phyloP scores from a whole-genome alignment of 2,329 filamentous ascomycete species.

The Penicillium sumatraense region DNA sequence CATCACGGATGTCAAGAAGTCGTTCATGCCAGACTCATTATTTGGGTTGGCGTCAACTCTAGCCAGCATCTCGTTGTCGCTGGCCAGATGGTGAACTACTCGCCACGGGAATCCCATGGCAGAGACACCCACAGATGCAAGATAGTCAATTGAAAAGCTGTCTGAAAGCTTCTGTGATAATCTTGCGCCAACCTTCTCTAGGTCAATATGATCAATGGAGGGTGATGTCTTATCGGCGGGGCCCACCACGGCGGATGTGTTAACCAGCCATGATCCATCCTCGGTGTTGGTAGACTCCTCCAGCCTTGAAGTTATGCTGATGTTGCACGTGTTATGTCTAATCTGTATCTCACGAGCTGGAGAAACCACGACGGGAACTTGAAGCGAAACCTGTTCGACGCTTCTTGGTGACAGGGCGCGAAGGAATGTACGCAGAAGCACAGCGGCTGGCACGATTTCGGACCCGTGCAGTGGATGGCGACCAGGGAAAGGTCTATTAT shows the following conservation, averaged over 20 bases:
- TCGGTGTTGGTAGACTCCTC: neutral
- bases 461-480: constrained; percentile 47
- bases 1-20: constrained; percentile 45
- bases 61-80: constrained; percentile 47
- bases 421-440: constrained; percentile 48
- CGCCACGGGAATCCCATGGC: constrained; percentile 50
- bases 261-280: neutral
- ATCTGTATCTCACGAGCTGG: neutral
- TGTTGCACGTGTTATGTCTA: neutral
- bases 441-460: constrained; percentile 51
- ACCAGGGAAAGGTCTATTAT: constrained; percentile 48
- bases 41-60: constrained; percentile 42
- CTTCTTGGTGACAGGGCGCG: neutral
- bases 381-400: neutral
- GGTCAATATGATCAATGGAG: neutral
- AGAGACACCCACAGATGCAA: constrained; percentile 45
- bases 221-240: neutral
- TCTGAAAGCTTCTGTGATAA: constrained; percentile 33
- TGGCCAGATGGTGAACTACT: constrained; percentile 45
- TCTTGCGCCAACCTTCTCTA: neutral
- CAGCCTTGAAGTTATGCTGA: neutral
- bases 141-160: constrained; percentile 45
- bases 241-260: neutral
- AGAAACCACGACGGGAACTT: neutral
- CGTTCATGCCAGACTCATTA: constrained; percentile 26